phyloP scores from a whole-genome alignment of 345 rosid genomes.

The Citrus unshiu region DNA sequence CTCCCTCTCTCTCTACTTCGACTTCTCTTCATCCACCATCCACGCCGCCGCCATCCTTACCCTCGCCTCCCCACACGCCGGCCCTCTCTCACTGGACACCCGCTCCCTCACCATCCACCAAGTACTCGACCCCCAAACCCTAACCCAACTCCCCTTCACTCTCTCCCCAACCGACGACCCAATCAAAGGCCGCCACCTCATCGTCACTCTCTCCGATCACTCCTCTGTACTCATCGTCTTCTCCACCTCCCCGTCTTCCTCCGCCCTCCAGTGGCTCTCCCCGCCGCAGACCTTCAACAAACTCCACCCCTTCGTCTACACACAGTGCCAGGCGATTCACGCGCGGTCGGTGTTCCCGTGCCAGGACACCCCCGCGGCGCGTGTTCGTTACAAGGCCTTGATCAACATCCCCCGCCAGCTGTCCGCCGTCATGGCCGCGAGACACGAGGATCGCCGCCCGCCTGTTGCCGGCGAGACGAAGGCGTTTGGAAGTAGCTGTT shows the following conservation, averaged over 20 bases:
- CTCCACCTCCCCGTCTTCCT: slow-evolving; percentile 65
- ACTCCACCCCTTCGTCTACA: slow-evolving; percentile 65
- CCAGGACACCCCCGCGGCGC: slow-evolving; percentile 93
- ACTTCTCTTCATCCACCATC: slow-evolving; percentile 67
- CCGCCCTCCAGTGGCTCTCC: slow-evolving; percentile 89
- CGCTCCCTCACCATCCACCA: slow-evolving; percentile 52
- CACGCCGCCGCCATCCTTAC: slow-evolving; percentile 74
- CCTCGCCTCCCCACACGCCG: slow-evolving; percentile 45
- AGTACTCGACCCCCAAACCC: slow-evolving; percentile 47
- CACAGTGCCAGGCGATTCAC: slow-evolving; percentile 87
- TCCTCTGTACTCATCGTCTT: slow-evolving; percentile 41
- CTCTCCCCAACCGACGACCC: slow-evolving; percentile 38
- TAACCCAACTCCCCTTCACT: slow-evolving; percentile 38
- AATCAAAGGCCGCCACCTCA: slow-evolving; percentile 48
- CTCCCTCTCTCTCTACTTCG: slow-evolving; percentile 69
- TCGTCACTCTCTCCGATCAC: slow-evolving; percentile 41
- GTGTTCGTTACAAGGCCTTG: slow-evolving; percentile 57
- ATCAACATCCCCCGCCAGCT: slow-evolving; percentile 64
- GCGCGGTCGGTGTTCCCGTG: slow-evolving; percentile 92
- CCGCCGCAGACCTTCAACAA: slow-evolving; percentile 77
- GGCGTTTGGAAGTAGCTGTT: slow-evolving; percentile 13
- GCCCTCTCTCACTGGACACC: slow-evolving; percentile 60
- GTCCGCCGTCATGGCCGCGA: slow-evolving; percentile 88
- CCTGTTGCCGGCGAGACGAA: slow-evolving; percentile 50
- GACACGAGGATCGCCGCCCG: slow-evolving; percentile 54